phyloP scores from a whole-genome alignment of 1,139 yeast genomes.

The Kodamaea ohmeri region DNA sequence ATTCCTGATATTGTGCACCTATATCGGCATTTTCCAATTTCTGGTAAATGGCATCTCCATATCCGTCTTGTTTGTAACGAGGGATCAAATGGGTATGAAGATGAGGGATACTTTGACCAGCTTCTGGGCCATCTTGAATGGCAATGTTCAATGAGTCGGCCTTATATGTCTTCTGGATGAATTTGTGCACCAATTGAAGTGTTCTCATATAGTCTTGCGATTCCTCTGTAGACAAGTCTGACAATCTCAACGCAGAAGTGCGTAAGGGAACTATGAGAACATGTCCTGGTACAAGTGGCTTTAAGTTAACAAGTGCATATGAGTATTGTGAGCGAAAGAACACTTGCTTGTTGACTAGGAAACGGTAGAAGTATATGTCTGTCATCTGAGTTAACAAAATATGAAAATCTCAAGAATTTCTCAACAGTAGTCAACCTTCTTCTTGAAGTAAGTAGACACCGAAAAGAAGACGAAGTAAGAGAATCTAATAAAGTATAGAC shows the following conservation, averaged over 20 bases:
- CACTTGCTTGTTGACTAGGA: conserved; percentile 64
- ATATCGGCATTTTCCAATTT: conserved; percentile 51
- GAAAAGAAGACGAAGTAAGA: no score
- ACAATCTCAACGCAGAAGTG: conserved; percentile 53
- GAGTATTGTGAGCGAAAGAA: conserved; percentile 55
- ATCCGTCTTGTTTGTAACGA: conserved; percentile 59
- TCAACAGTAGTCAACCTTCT: no score
- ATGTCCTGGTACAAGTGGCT: conserved; percentile 91
- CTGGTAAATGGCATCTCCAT: conserved; percentile 70
- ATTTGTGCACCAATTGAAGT: conserved; percentile 66
- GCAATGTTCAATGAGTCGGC: conserved; percentile 86
- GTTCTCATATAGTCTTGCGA: conserved; percentile 74
- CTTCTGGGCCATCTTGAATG: conserved; percentile 93
- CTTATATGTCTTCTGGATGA: conserved; percentile 60
- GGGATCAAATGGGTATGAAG: conserved; percentile 93
- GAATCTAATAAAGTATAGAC: no score
- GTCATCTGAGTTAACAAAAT: conserved; percentile 8
- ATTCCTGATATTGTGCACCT: conserved; percentile 29
- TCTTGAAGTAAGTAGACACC: no score
- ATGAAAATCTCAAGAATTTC: no score
- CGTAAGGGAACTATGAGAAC: conserved; percentile 81
- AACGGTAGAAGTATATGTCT: conserved; percentile 48
- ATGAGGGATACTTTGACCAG: conserved; percentile 94
- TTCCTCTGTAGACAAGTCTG: conserved; percentile 70
- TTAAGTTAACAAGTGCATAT: conserved; percentile 82